Percentiles rank a stretch among this genome's conserved stretches.
Evolutionary conservation across 345 rosid species (phyloP).

Genomic region (Eucalyptus sp.): DNA sequence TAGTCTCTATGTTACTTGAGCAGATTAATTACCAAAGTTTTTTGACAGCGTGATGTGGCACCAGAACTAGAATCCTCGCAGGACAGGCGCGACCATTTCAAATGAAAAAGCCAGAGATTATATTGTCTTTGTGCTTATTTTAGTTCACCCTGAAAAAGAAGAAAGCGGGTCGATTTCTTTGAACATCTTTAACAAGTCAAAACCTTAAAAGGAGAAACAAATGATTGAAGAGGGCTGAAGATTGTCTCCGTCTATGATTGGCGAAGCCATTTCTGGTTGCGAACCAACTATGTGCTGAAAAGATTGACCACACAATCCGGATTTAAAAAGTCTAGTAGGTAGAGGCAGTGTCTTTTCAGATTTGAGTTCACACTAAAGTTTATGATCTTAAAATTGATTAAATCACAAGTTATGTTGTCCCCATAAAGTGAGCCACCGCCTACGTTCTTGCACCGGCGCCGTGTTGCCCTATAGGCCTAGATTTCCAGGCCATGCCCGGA

Average conservation of each 20-base stretch:
- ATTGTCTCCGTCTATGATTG: background rate
- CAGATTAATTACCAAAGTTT: background rate
- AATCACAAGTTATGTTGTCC: background rate
- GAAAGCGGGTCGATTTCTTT: background rate
- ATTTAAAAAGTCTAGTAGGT: background rate
- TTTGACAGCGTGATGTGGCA: background rate
- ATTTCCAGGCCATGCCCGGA: background rate
- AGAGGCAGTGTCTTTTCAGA: background rate
- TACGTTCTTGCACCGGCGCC: background rate
- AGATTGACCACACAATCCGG: background rate
- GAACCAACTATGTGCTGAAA: background rate
- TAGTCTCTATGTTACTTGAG: background rate
- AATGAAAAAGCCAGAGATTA: background rate
- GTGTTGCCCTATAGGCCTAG: background rate
- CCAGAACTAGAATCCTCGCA: background rate
- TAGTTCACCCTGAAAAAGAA: background rate
- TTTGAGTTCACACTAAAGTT: background rate
- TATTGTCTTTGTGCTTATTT: background rate
- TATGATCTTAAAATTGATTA: background rate
- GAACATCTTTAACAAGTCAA: background rate
- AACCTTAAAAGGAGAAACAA: background rate
- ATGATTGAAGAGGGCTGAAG: background rate
- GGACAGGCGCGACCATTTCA: background rate
- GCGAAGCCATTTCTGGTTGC: background rate
- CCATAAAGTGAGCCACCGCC: background rate